Conservation (phyloP, 768 basidiomycete genomes). For the Leccinum imitatum region DNA sequence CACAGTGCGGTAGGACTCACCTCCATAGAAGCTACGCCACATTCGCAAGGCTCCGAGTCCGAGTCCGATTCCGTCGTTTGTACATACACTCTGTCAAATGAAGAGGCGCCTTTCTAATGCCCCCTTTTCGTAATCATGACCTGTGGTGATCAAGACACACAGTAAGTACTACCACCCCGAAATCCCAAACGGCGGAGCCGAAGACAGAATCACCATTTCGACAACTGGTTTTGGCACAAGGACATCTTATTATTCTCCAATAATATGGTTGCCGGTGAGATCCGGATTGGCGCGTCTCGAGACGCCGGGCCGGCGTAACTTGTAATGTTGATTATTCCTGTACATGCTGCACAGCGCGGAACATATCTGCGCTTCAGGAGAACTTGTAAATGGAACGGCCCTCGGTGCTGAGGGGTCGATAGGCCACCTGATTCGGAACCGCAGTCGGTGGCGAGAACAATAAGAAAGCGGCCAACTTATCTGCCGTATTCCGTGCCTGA, state of each 20-base stretch:
- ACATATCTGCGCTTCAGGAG: background rate
- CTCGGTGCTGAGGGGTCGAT: background rate
- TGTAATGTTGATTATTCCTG: background rate
- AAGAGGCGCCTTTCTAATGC: background rate
- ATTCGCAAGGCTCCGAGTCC: background rate
- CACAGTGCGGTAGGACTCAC: background rate
- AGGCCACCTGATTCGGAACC: background rate
- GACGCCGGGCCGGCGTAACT: background rate
- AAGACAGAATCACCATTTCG: background rate
- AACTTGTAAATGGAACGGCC: background rate
- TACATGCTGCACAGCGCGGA: background rate
- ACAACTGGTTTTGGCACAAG: background rate
- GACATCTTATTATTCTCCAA: background rate
- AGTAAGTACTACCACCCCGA: background rate
- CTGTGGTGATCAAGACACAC: background rate
- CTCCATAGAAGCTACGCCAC: background rate
- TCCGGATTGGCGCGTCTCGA: background rate
- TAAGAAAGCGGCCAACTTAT: background rate
- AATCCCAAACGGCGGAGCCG: background rate
- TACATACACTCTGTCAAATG: background rate
- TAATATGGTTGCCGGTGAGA: background rate
- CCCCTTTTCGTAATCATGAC: background rate
- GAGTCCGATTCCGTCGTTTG: background rate
- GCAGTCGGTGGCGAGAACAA: background rate
- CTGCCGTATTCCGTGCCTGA: background rate